Evolutionary conservation across 352 stramenopile species (phyloP), one percentile per base, ranked within the genome.

Genomic region (Phytopythium helicoides): DNA sequence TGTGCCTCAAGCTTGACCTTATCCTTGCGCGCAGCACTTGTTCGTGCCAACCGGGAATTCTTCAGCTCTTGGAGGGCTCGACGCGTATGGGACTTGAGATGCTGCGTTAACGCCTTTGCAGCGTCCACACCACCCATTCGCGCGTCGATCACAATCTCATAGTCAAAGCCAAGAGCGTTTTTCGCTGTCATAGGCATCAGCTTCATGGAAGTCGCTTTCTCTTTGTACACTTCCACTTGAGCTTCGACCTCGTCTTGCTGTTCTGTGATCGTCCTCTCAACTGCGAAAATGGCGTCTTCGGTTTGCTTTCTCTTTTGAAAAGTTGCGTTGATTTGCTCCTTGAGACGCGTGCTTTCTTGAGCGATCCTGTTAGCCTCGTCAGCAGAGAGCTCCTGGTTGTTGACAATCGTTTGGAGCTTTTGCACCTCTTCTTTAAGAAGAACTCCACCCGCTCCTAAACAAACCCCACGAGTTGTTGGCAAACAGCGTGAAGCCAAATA

Each of bases 161-260:
- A 94, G 62, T 96, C 76, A 15, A 90, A 68, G 1, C 80, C 76
- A n/a, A 77, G 56, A 22, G 81, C 73, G 64, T 97, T 89, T 42
- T 96, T 94, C 1, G 87, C 88, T 35, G 82, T 78, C 34, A 71
- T 40, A 3, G 91, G 92, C 51, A 97, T 50, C 21, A 98, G 71
- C 56, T 96, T 91, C 44, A 99, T 77, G 40, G 80, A 58, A 19
- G 69, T 82, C 16, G 86, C 85, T 26, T 74, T 83, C 34, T 65
- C 52, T 38, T 89, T 88, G 67, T 98, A 98, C 28, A 79, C 62
- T 38, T 86, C 63, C 14, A 97, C 78, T 28, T 77, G 58, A 22
- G 39, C 58, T 36, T 87, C 75, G 25, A 94, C 28, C 28, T 74
- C 46, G 55, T 93, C 71, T 47, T 81, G 85, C 58, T 86, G 76